Evolutionary conservation across 768 basidiomycete species (phyloP), one percentile per base, ranked within the genome.

Genomic region (Psilocybe subaeruginosa): DNA sequence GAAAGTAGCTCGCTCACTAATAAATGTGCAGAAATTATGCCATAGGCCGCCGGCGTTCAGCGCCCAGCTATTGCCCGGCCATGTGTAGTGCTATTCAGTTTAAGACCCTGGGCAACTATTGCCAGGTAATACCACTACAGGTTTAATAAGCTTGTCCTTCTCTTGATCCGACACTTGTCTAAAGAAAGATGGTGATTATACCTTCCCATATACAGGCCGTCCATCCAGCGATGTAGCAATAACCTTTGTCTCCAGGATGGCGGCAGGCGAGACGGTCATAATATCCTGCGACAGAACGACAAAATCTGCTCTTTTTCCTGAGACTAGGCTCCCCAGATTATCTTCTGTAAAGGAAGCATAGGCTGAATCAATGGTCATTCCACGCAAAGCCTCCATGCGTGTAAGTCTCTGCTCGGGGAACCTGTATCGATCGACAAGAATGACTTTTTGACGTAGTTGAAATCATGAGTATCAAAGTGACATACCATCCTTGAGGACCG

Each of bases 311-410:
- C 83, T 79, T 69, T 94, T 95, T 19, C 94, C 93, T 0, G 80
- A 72, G 27, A 82, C 81, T 30, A 97, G 80, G 2, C 91, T 91
- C 23, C 95, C 95, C 2, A 92, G 78, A 4, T 68, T 75, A 37
- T 81, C 70, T 66, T 93, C 92, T 0, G 85, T 85, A 74, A 96
- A 95, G 0, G 91, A 90, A 9, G 95, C 94, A 70, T 91, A 95
- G 0, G 94, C 94, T 1, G 92, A 85, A 68, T 93, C 89, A 29
- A 92, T 83, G 3, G 94, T 96, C 88, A 95, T 92, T 11, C 90
- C 91, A 79, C 84, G 80, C 17, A 97, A 75, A 4, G 95, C 91
- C 72, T 97, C 90, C 57, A 80, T 73, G 9, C 93, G 84, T 9
- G 86, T 88, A 58, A 97, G 74, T 35, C 86, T 81, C 72, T 97